Evolutionary conservation across 2,329 filamentous ascomycete genomes (phyloP).

Genomic region (Paracamarosporium sp.): DNA sequence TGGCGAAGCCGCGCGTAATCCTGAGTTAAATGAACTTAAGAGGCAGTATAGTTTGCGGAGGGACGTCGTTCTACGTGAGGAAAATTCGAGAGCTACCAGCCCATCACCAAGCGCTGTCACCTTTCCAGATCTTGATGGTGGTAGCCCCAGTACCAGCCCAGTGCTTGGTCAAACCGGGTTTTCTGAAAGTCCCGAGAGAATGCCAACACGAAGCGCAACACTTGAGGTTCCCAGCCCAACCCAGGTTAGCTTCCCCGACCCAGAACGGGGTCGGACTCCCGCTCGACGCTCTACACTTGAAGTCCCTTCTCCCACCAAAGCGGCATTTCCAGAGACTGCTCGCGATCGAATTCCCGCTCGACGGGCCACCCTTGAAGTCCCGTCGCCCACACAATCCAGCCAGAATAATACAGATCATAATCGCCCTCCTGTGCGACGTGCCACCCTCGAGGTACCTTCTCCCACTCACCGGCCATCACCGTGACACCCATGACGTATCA

Average conservation of each 20-base stretch:
- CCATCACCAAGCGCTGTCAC: slow-evolving; percentile 39
- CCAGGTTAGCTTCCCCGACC: neutral
- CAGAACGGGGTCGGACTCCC: neutral
- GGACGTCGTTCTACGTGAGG: slow-evolving; percentile 21
- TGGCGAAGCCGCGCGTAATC: slow-evolving; percentile 59
- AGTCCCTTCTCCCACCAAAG: neutral
- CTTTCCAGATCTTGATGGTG: slow-evolving; percentile 17
- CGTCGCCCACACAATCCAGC: neutral
- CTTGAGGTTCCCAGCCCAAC: slow-evolving; percentile 29
- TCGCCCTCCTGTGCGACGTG: slow-evolving; percentile 10
- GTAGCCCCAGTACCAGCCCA: slow-evolving; percentile 23
- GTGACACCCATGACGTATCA: neutral
- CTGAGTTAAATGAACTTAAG: slow-evolving; percentile 46
- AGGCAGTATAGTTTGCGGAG: slow-evolving; percentile 48
- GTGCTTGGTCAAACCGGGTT: slow-evolving; percentile 11
- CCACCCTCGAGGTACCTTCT: slow-evolving; percentile 29
- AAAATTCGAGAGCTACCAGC: slow-evolving; percentile 49
- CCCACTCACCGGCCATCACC: slow-evolving; percentile 10
- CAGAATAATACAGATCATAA: neutral
- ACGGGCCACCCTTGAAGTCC: slow-evolving; percentile 8
- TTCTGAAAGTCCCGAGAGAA: slow-evolving; percentile 18
- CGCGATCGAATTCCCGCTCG: slow-evolving; percentile 1
- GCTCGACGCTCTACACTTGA: slow-evolving; percentile 5
- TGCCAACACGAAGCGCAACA: slow-evolving; percentile 22
- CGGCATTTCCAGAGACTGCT: neutral